Evolutionary conservation across 306 rosid genomes (phyloP), one percentile per base, ranked within the genome.

Genomic region (Abrus pulchellus): DNA sequence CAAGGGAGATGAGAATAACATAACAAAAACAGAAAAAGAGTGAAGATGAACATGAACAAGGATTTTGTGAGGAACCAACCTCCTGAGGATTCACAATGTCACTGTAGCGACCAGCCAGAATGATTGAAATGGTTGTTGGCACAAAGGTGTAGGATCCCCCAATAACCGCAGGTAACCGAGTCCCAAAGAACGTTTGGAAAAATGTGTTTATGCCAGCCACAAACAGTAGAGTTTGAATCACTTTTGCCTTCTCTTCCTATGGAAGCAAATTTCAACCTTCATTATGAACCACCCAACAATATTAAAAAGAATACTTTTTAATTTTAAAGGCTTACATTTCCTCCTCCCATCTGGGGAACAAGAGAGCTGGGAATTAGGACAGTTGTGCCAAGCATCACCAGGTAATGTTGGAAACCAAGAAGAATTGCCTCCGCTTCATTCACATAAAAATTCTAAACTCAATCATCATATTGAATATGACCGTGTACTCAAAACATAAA

Each of bases 271-370:
- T 66, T 43, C 40, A 67, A 55, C 72, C 48, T 80, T 48, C 36
- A 76, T 75, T 13, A 78, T 83, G 55, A 32, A 69, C 29, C 43
- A 72, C 59, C 14, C 65, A 56, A 70, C 57, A 78, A 56, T 12
- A 74, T 48, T 52, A 53, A 83, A 49, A 81, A 11, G 1, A 75
- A 6, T 1, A 13, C 34, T 63, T 6, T 43, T 6, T 20, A 20
- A 20, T 20, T 43, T 4, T 5, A 38, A 10, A 6, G 50, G 32
- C 94, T 91, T 89, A 94, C 99, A 80, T 91, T 88, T 85, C 99
- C 99, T 80, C 97, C 99, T 85, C 97, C 99, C 97, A 94, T 94
- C 52, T 92, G 99, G 27, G 99, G 97, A 82, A 92, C 97, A 9
- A 94, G 89, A 88, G 86, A 89, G 80, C 94, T 84, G 1, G 99